Evolutionary conservation across 2,329 filamentous ascomycete species (phyloP).

Genomic region (Ilyonectria robusta): DNA sequence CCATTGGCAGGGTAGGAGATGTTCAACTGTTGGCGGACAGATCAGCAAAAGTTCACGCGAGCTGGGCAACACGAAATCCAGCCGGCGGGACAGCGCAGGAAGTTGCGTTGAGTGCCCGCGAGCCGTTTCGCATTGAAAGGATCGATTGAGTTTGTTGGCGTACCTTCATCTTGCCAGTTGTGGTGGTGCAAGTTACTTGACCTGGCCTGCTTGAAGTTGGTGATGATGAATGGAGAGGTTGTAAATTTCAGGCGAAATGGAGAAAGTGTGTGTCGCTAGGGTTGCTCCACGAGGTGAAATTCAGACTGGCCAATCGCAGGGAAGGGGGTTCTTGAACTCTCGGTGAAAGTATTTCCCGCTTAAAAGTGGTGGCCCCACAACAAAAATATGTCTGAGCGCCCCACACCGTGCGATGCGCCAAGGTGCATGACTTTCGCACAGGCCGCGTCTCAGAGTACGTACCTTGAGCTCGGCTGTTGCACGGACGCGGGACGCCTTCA

Average conservation of each 20-base stretch:
- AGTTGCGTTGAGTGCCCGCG: not conserved
- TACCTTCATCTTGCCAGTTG: constrained; percentile 66
- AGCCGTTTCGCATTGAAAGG: not conserved
- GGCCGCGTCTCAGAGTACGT: constrained; percentile 4
- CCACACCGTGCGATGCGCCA: constrained; percentile 25
- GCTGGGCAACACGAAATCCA: not conserved
- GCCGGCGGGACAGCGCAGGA: not conserved
- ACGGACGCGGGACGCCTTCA: not conserved
- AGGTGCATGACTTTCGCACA: constrained; percentile 1
- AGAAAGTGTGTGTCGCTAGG: constrained; percentile 61
- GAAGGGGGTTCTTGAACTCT: constrained; percentile 11
- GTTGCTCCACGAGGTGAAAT: constrained; percentile 49
- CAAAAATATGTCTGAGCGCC: constrained; percentile 20
- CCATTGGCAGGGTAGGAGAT: constrained; percentile 96
- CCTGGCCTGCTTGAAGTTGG: constrained; percentile 60
- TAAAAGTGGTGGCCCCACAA: not conserved
- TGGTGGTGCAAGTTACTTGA: constrained; percentile 60
- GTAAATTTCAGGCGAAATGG: constrained; percentile 55
- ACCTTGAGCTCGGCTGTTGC: not conserved
- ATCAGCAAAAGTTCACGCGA: constrained; percentile 50
- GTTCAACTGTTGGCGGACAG: constrained; percentile 66
- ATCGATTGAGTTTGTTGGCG: constrained; percentile 36
- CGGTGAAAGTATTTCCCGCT: constrained; percentile 45
- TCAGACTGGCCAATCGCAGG: constrained; percentile 52
- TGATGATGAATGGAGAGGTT: constrained; percentile 50